Base-by-base conservation (phyloP, 1,139 yeast species). In the Yamadazyma atmosphaerica region DNA sequence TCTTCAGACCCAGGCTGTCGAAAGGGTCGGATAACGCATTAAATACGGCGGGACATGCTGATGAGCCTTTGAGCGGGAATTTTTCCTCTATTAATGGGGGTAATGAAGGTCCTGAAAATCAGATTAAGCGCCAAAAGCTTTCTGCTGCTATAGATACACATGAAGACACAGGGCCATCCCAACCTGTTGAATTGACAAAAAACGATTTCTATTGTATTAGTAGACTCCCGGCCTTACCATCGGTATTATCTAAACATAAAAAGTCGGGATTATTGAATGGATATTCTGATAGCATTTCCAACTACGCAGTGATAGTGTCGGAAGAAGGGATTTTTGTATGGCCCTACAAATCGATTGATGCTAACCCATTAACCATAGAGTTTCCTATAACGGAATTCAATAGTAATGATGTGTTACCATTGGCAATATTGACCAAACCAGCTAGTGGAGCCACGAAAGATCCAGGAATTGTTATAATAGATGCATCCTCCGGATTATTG, bases 391-490 rank as follows among this genome's bases (percentile, higher is more conserved):
- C 39, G 14, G 35, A 33, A 2, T 28, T 28, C n/a, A 6, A 14
- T 28, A 7, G 13, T 11, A 11, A 23, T 7, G 21, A 12, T 6
- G 27, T 41, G 9, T 49, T 63, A 32, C 74, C 92, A 0, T 60
- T 81, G 43, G 88, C 88, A 3, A 68, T 81, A 2, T 64, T 88
- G 28, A 83, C 89, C 1, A 68, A 79, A 13, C 89, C 95, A 3
- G 62, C 81, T 0, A 77, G 83, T 2, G 83, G 82, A 1, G 60
- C 72, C 19, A 58, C 66, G 18, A 56, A 52, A 12, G 90, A 83
- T 45, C 92, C 94, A 0, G 94, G 95, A 4, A 59, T 86, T 35
- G 77, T 82, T 2, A 72, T 81, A 7, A 66, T 84, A 14, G 77
- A 79, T 48, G 65, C 84, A 0, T 54, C 65, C 13, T 51, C 77